Evolutionary conservation across 768 basidiomycete species (phyloP).

Genomic region (Amanita polypyramis): DNA sequence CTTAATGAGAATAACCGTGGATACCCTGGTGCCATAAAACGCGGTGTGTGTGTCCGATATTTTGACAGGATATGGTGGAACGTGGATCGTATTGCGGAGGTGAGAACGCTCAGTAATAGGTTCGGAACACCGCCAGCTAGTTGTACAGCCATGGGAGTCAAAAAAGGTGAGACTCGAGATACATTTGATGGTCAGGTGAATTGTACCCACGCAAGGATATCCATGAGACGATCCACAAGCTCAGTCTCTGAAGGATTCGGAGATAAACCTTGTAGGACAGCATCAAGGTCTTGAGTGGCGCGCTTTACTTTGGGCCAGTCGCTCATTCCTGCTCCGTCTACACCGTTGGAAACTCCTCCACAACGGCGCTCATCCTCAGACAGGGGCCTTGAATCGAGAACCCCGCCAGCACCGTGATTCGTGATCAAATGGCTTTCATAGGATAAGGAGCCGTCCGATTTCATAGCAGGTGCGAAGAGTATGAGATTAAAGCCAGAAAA

Average conservation of each 20-base stretch:
- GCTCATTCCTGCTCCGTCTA: constrained; percentile 49
- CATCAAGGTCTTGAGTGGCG: constrained; percentile 38
- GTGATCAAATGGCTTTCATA: constrained; percentile 53
- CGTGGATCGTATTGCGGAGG: constrained; percentile 53
- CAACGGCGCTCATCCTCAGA: constrained; percentile 33
- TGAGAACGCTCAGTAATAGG: constrained; percentile 39
- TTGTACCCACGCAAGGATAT: constrained; percentile 55
- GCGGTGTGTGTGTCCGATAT: constrained; percentile 16
- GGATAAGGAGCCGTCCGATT: constrained; percentile 20
- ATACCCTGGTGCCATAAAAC: constrained; percentile 60
- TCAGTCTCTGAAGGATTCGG: constrained; percentile 34
- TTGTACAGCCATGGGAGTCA: constrained; percentile 15
- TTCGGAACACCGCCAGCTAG: constrained; percentile 36
- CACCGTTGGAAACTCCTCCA: constrained; percentile 67
- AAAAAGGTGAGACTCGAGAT: constrained; percentile 10
- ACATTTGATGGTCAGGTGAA: constrained; percentile 8
- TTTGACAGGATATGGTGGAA: constrained; percentile 37
- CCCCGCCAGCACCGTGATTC: constrained; percentile 62
- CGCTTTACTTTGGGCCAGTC: constrained; percentile 69
- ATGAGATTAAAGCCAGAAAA: constrained; percentile 81
- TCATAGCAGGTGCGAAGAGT: constrained; percentile 39
- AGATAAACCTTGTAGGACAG: constrained; percentile 28
- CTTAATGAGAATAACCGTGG: constrained; percentile 60
- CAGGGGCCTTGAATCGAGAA: constrained; percentile 44
- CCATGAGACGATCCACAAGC: constrained; percentile 50